phyloP scores from a whole-genome alignment of 1,284 basidiomycete genomes.

The Cystobasidiaceae sp. region DNA sequence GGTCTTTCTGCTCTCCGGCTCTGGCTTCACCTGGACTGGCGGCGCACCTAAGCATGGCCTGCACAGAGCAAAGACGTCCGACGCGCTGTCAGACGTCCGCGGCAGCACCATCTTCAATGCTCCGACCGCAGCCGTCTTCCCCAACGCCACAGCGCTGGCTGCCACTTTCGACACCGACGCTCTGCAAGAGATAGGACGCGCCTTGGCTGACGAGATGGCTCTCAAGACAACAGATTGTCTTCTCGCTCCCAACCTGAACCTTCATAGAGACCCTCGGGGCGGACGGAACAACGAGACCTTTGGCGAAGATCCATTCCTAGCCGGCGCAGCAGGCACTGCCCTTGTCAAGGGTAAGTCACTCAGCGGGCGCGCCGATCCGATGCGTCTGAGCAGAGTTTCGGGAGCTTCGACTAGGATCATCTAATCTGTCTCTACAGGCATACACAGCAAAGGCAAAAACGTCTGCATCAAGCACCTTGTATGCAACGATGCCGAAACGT shows the following conservation, averaged over 20 bases:
- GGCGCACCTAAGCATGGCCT: neutral
- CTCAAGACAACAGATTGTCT: slow-evolving; percentile 1
- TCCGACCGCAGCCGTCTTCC: neutral
- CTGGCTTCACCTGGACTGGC: neutral
- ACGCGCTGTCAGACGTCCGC: slow-evolving; percentile 3
- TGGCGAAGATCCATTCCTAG: slow-evolving; percentile 3
- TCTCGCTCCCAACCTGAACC: slow-evolving; percentile 1
- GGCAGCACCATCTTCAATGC: slow-evolving; percentile 1
- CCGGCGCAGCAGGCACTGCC: neutral
- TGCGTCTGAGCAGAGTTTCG: too few species aligned
- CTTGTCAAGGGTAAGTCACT: neutral
- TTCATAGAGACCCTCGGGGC: neutral
- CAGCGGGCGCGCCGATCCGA: too few species aligned
- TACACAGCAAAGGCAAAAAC: neutral
- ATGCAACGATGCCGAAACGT: slow-evolving; percentile 5
- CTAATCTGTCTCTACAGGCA: neutral
- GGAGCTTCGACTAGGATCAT: too few species aligned
- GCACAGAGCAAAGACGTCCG: neutral
- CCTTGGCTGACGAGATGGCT: neutral
- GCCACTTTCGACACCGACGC: neutral
- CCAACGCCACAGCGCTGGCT: neutral
- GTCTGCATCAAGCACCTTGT: slow-evolving; percentile 3
- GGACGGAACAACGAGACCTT: slow-evolving; percentile 9
- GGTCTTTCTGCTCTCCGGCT: slow-evolving; percentile 8
- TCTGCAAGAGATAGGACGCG: neutral